phyloP scores from a whole-genome alignment of 2,329 filamentous ascomycete genomes.

The Alternaria triticimaculans region DNA sequence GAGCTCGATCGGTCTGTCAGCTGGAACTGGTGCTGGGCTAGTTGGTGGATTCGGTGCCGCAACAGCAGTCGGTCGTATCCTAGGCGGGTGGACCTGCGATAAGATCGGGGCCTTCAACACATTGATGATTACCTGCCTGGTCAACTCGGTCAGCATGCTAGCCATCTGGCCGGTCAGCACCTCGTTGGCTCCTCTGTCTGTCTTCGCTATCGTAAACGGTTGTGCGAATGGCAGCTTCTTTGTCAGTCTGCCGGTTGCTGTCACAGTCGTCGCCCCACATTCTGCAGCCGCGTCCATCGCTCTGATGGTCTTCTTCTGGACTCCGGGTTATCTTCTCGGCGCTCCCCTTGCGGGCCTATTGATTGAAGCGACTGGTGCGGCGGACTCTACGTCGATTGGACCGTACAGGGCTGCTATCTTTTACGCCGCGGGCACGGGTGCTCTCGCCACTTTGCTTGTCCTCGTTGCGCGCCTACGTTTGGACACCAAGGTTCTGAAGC shows the following conservation, averaged over 20 bases:
- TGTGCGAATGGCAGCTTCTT: constrained; percentile 39
- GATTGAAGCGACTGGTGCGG: constrained; percentile 32
- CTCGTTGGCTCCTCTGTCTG: constrained; percentile 27
- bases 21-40: constrained; percentile 4
- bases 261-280: constrained; percentile 9
- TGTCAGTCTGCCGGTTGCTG: constrained; percentile 35
- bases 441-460: constrained; percentile 4
- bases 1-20: not conserved
- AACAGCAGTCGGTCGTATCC: constrained; percentile 34
- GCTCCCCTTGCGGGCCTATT: constrained; percentile 39
- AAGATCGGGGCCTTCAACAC: constrained; percentile 40
- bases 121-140: constrained; percentile 32
- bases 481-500: not conserved
- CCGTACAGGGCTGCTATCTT: constrained; percentile 38
- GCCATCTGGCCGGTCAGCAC: constrained; percentile 39
- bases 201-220: constrained; percentile 36
- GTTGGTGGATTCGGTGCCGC: constrained; percentile 37
- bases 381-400: constrained; percentile 12
- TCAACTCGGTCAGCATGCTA: constrained; percentile 39
- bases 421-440: constrained; percentile 32
- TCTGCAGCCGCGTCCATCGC: not conserved
- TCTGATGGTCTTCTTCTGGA: constrained; percentile 29
- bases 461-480: not conserved
- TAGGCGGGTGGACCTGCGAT: constrained; percentile 36
- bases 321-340: constrained; percentile 33